Base-by-base conservation (phyloP, 768 basidiomycete genomes). In the Amanita muscaria region DNA sequence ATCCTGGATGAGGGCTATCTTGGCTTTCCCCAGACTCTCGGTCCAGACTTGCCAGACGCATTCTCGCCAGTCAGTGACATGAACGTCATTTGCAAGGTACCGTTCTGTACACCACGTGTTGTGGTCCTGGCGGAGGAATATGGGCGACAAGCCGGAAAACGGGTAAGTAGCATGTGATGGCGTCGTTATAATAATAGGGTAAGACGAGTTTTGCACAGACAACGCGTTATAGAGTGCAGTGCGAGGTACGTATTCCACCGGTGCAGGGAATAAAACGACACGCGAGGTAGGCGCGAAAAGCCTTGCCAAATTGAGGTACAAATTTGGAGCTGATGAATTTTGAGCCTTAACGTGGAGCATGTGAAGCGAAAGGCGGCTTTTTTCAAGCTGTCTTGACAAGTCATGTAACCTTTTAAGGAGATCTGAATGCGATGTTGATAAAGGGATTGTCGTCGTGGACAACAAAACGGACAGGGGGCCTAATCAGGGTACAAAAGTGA, bases 1-100 rank as follows among this genome's bases (percentile, higher is more conserved):
- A 16, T 18, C 23, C 2, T 36, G 12, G 16, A 36, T 29, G 15
- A 29, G 18, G 12, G 36, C 29, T 12, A 24, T 44, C 9, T 31
- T n/a, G 11, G 43, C 43, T 25, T 57, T 57, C 8, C 79, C 79
- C 27, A 67, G 69, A 44, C 65, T 70, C 44, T 77, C 73, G 21
- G 82, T 64, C 65, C 74, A 74, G 46, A 80, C 47, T 52, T 78
- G 76, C 80, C 80, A 83, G 11, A 82, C 58, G 55, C 81, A 83
- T 47, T 79, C 76, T 25, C 69, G 64, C 80, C 80, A 83, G 47
- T 80, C 77, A 3, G 66, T 58, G 1, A 52, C 48, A 16, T 78
- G 75, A 18, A 72, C 68, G 25, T 60, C 57, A 36, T 60, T 56
- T 14, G 69, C 51, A 47, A 76, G 73, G 45, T 72, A 64, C 29